phyloP scores from a whole-genome alignment of 2,329 filamentous ascomycete genomes.

The Neopestalotiopsis rosae region DNA sequence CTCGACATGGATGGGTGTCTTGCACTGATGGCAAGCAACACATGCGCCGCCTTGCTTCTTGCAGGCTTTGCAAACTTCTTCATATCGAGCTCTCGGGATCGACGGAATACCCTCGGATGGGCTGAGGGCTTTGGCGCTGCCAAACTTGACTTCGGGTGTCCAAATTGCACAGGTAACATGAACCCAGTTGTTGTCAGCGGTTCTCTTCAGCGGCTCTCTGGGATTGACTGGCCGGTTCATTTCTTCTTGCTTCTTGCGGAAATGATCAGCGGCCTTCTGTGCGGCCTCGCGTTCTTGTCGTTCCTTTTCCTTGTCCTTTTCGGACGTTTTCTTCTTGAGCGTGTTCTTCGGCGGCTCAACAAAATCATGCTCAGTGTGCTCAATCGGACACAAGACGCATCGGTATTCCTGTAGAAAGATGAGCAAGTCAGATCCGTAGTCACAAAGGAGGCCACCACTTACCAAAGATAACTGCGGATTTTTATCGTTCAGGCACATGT shows the following conservation, averaged over 20 bases:
- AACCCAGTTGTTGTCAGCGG: constrained; percentile 97
- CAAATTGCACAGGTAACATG: constrained; percentile 93
- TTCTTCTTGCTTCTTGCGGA: constrained; percentile 82
- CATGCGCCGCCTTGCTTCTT: constrained; percentile 79
- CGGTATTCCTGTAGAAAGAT: constrained; percentile 72
- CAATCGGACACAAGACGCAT: constrained; percentile 89
- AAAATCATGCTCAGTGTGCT: constrained; percentile 80
- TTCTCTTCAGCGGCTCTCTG: constrained; percentile 90
- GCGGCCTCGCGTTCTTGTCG: constrained; percentile 84
- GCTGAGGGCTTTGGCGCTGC: constrained; percentile 79
- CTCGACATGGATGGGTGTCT: constrained; percentile 77
- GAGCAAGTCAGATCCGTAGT: not conserved
- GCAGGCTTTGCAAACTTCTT: constrained; percentile 84
- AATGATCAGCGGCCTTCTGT: constrained; percentile 78
- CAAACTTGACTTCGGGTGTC: constrained; percentile 92
- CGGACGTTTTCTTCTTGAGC: constrained; percentile 81
- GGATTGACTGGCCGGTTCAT: constrained; percentile 83
- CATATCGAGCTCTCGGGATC: constrained; percentile 75
- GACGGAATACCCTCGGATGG: constrained; percentile 89
- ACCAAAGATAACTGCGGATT: constrained; percentile 91
- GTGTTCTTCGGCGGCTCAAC: constrained; percentile 80
- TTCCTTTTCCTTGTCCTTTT: constrained; percentile 90
- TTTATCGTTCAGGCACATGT: constrained; percentile 94
- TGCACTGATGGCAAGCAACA: constrained; percentile 79
- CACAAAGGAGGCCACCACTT: constrained; percentile 42